Evolutionary conservation across 176 grass and related monocot species (phyloP).

Genomic region (Oryza meridionalis): DNA sequence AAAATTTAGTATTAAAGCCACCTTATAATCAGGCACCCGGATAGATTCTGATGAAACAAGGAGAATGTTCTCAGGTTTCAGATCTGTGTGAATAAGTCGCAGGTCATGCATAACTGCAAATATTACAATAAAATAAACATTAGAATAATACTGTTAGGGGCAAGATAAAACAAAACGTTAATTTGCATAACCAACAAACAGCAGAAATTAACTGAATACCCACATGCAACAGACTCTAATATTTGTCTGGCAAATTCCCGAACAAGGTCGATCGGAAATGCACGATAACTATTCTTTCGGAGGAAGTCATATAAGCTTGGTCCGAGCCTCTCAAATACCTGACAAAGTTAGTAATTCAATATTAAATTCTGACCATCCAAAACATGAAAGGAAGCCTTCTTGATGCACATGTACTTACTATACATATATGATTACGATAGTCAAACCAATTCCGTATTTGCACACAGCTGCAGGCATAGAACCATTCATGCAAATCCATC

Average conservation of each 20-base stretch:
- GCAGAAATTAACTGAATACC: slow-evolving; percentile 31
- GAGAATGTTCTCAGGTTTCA: slow-evolving; percentile 98
- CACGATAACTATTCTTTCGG: slow-evolving; percentile 77
- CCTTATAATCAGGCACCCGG: slow-evolving; percentile 85
- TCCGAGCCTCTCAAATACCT: slow-evolving; percentile 97
- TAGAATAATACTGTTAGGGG: not conserved
- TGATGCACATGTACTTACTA: slow-evolving; percentile 93
- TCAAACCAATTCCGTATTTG: slow-evolving; percentile 99
- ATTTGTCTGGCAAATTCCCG: slow-evolving; percentile 91
- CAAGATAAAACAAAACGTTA: not conserved
- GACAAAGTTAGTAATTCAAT: slow-evolving; percentile 42
- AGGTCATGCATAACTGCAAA: slow-evolving; percentile 93
- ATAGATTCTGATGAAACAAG: slow-evolving; percentile 87
- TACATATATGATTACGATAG: slow-evolving; percentile 99
- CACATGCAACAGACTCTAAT: slow-evolving; percentile 92
- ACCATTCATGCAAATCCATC: slow-evolving; percentile 86
- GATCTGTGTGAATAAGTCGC: slow-evolving; percentile 92
- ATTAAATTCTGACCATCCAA: slow-evolving; percentile 29
- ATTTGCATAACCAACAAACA: not conserved
- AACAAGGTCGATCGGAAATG: slow-evolving; percentile 88
- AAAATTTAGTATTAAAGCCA: slow-evolving; percentile 24
- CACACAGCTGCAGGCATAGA: slow-evolving; percentile 97
- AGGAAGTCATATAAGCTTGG: slow-evolving; percentile 93
- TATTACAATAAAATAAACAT: slow-evolving; percentile 16
- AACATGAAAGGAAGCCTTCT: slow-evolving; percentile 38